phyloP scores from a whole-genome alignment of 768 basidiomycete species.

The Inosperma sp. region DNA sequence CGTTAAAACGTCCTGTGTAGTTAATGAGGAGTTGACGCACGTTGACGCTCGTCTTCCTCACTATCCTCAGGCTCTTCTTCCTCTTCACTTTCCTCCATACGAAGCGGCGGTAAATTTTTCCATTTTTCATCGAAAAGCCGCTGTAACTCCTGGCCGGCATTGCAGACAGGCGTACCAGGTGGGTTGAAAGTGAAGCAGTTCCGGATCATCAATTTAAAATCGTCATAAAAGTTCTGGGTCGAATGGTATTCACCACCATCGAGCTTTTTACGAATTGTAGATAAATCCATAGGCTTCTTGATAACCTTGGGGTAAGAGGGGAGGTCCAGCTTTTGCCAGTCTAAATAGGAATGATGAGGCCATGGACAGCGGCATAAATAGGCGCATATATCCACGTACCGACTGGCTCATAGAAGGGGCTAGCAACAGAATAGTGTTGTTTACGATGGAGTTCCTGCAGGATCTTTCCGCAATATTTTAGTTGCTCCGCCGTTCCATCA shows the following conservation, averaged over 20 bases:
- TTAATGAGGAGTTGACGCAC: slow-evolving; percentile 40
- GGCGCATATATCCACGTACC: slow-evolving; percentile 48
- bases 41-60: slow-evolving; percentile 61
- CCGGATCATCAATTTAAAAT: slow-evolving; percentile 91
- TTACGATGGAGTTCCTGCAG: slow-evolving; percentile 74
- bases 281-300: slow-evolving; percentile 94
- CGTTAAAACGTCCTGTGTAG: slow-evolving; percentile 10
- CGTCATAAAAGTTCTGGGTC: slow-evolving; percentile 79
- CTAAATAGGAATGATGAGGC: slow-evolving; percentile 36
- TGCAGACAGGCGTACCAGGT: slow-evolving; percentile 77
- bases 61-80: slow-evolving; percentile 67
- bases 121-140: slow-evolving; percentile 91
- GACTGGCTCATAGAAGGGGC: slow-evolving; percentile 92
- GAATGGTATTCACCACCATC: slow-evolving; percentile 70
- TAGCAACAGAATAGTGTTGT: slow-evolving; percentile 65
- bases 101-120: slow-evolving; percentile 64
- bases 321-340: slow-evolving; percentile 71
- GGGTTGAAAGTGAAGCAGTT: slow-evolving; percentile 96
- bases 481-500: slow-evolving; percentile 73
- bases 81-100: slow-evolving; percentile 61
- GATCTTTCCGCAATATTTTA: slow-evolving; percentile 76
- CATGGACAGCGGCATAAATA: too few relatives aligned
- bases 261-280: slow-evolving; percentile 83
- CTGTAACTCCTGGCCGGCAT: slow-evolving; percentile 81
- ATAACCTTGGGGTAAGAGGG: slow-evolving; percentile 84